A percentile compares a stretch with the other conserved stretches of the same genome.
These are phyloP conservation scores for Cryptococcus wingfieldii DNA, from an alignment of 1,284 basidiomycete genomes.

Conservation along the genomic window DNA sequence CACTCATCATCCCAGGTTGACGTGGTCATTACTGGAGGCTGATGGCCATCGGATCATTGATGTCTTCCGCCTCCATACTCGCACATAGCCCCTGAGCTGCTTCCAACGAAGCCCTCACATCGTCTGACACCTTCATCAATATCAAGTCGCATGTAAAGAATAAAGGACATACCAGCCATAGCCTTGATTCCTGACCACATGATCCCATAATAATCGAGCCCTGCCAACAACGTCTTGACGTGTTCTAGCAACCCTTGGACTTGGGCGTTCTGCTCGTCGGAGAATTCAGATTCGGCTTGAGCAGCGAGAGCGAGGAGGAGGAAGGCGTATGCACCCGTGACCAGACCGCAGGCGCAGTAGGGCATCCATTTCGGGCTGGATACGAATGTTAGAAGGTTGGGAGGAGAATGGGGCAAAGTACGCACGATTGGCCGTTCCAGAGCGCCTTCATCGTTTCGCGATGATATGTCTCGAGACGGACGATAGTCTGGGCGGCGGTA, in stretches of 20 bases:
- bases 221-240: constrained; percentile 48
- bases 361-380: constrained; percentile 46
- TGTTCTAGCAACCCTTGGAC: constrained; percentile 47
- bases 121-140: background rate
- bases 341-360: constrained; percentile 49
- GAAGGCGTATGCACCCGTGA: constrained; percentile 47
- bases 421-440: constrained; percentile 22
- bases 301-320: constrained; percentile 47
- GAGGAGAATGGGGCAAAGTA: background rate
- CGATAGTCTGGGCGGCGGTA: constrained; percentile 48
- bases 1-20: no score
- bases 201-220: constrained; percentile 46
- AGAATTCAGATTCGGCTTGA: constrained; percentile 42
- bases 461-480: constrained; percentile 48
- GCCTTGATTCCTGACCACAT: constrained; percentile 50
- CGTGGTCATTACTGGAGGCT: background rate
- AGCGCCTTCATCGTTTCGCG: constrained; percentile 45
- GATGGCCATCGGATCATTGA: background rate
- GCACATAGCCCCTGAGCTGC: background rate
- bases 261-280: constrained; percentile 33
- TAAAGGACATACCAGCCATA: constrained; percentile 44
- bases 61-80: background rate
- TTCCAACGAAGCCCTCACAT: background rate
- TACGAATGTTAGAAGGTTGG: background rate
- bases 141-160: background rate